Conservation (phyloP, 1,139 yeast genomes). For the Scheffersomyces cryptocercus region DNA sequence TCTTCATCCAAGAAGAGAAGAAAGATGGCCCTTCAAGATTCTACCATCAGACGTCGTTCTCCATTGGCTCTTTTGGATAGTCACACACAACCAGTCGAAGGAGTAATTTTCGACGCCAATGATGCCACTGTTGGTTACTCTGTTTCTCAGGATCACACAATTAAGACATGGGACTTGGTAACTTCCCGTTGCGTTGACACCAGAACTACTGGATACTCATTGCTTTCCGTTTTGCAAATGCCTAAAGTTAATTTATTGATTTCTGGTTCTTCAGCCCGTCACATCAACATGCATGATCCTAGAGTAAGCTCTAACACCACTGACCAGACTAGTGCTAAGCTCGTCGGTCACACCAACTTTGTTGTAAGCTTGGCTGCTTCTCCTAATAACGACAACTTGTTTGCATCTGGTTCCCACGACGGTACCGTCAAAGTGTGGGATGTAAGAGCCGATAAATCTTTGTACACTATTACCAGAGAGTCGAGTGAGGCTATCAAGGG, state of each 20-base stretch:
- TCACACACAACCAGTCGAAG: constrained; percentile 87
- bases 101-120: constrained; percentile 66
- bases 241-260: constrained; percentile 71
- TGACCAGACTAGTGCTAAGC: constrained; percentile 55
- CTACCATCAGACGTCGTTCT: constrained; percentile 75
- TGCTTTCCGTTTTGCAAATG: constrained; percentile 72
- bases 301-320: constrained; percentile 46
- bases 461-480: constrained; percentile 82
- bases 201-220: constrained; percentile 83
- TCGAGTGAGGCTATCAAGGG: constrained; percentile 37
- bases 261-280: constrained; percentile 95
- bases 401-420: constrained; percentile 91
- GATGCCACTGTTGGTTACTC: constrained; percentile 88
- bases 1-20: constrained; percentile 89
- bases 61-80: constrained; percentile 78
- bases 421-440: constrained; percentile 97
- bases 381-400: constrained; percentile 76
- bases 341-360: constrained; percentile 89
- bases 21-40: constrained; percentile 75
- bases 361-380: constrained; percentile 77
- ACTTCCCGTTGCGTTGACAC: constrained; percentile 85
- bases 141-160: constrained; percentile 92
- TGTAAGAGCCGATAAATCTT: constrained; percentile 79
- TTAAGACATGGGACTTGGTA: constrained; percentile 94
- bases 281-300: constrained; percentile 91